These are phyloP conservation scores for Mycena pura DNA, from an alignment of 768 basidiomycete genomes.

Conservation along the genomic window DNA sequence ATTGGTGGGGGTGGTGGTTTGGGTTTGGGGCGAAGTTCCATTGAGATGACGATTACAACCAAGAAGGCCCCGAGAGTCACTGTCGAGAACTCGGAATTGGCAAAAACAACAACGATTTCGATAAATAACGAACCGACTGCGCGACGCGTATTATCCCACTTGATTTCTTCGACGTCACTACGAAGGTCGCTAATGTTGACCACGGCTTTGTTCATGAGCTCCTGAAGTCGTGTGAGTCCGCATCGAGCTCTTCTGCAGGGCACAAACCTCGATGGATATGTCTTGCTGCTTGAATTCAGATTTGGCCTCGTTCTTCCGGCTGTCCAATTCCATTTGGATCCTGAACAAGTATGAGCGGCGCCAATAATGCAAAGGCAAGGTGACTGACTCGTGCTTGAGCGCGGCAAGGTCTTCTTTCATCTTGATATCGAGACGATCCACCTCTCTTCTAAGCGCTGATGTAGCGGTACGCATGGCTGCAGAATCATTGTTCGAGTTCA, in stretches of 20 bases:
- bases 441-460: conserved; percentile 81
- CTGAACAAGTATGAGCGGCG: conserved; percentile 46
- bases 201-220: conserved; percentile 76
- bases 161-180: conserved; percentile 82
- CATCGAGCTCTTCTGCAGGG: not conserved
- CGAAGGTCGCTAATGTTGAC: conserved; percentile 79
- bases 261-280: conserved; percentile 78
- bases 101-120: not conserved
- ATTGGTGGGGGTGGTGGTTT: conserved; percentile 36
- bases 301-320: conserved; percentile 88
- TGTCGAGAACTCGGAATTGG: conserved; percentile 33
- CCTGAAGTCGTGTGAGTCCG: conserved; percentile 47
- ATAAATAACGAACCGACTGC: conserved; percentile 66
- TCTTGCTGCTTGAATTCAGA: conserved; percentile 85
- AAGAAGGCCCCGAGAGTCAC: conserved; percentile 70
- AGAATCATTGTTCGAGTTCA: conserved; percentile 83
- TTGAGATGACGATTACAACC: conserved; percentile 69
- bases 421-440: conserved; percentile 84
- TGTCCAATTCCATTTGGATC: conserved; percentile 96
- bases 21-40: conserved; percentile 67
- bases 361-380: not conserved
- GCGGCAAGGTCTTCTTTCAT: conserved; percentile 93
- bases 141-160: conserved; percentile 89
- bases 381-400: conserved; percentile 89
- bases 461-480: conserved; percentile 81